Conservation (phyloP, 2,329 filamentous ascomycete genomes). For the Aspergillus uvarum region DNA sequence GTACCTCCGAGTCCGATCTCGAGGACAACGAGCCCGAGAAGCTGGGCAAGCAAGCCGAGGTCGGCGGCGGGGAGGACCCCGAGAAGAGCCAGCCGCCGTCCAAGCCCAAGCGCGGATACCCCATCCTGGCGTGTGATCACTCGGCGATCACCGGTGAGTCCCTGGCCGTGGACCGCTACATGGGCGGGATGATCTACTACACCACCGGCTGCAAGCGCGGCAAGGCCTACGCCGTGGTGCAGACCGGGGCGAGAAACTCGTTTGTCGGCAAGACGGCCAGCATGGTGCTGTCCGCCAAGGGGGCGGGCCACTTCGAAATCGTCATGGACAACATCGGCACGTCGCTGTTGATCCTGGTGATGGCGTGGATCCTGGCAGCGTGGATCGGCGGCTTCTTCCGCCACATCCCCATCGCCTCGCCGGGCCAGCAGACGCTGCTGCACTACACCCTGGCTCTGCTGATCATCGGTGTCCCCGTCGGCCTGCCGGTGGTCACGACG, state of each 20-base stretch:
- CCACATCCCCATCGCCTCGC: conserved; percentile 58
- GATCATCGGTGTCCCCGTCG: conserved; percentile 78
- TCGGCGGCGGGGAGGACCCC: conserved; percentile 16
- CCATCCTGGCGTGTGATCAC: conserved; percentile 71
- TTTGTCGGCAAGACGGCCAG: conserved; percentile 75
- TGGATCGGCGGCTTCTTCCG: conserved; percentile 82
- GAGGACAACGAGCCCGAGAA: conserved; percentile 27
- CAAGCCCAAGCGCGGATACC: conserved; percentile 54
- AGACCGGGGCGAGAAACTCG: conserved; percentile 66
- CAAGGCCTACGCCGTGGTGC: conserved; percentile 69
- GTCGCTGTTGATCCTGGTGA: conserved; percentile 69
- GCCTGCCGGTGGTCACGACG: conserved; percentile 75
- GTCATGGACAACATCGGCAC: conserved; percentile 82
- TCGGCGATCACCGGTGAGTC: conserved; percentile 80
- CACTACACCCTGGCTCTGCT: conserved; percentile 69
- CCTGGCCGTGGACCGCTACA: conserved; percentile 65
- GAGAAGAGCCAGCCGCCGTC: conserved; percentile 10
- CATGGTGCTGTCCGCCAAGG: conserved; percentile 71
- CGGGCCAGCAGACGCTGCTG: conserved; percentile 62
- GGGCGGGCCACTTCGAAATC: conserved; percentile 76
- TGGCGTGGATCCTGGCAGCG: conserved; percentile 71
- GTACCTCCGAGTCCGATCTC: conserved; percentile 52
- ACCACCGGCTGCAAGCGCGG: conserved; percentile 80
- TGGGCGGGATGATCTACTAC: conserved; percentile 74
- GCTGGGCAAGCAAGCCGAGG: conserved; percentile 47